Evolutionary conservation across 2,329 filamentous ascomycete species (phyloP).

Genomic region (Paraphaeosphaeria minitans): DNA sequence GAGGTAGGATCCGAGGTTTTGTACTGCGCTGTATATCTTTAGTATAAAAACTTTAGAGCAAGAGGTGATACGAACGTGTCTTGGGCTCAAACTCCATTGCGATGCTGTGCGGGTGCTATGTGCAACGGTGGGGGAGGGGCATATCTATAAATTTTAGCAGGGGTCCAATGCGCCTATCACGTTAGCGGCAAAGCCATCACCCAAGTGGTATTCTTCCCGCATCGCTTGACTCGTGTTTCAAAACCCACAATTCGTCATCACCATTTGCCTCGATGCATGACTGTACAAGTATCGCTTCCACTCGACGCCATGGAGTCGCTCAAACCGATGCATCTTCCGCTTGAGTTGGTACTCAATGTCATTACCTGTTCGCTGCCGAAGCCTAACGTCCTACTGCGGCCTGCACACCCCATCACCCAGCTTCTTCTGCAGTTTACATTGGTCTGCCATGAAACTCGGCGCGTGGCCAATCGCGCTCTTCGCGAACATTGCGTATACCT

Average conservation of each 20-base stretch:
- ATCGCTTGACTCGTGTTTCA: constrained; percentile 7
- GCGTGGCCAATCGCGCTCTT: constrained; percentile 51
- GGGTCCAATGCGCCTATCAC: background rate
- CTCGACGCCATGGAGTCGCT: constrained; percentile 15
- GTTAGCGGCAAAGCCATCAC: background rate
- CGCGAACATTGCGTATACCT: constrained; percentile 55
- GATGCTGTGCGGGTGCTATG: background rate
- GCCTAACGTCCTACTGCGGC: constrained; percentile 36
- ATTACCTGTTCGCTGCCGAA: constrained; percentile 30
- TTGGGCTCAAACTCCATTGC: constrained; percentile 76
- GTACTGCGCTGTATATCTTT: constrained; percentile 66
- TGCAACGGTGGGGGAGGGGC: constrained; percentile 18
- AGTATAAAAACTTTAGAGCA: constrained; percentile 4
- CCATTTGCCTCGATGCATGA: background rate
- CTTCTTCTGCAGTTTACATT: constrained; percentile 53
- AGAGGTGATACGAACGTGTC: constrained; percentile 61
- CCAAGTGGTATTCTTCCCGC: constrained; percentile 11
- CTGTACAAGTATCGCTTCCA: background rate
- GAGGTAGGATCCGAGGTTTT: constrained; percentile 81
- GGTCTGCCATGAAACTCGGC: constrained; percentile 52
- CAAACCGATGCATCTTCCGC: constrained; percentile 25
- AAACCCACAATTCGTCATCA: constrained; percentile 10
- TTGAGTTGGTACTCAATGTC: constrained; percentile 36
- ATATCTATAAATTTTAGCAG: constrained; percentile 13
- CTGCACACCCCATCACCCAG: constrained; percentile 50